Evolutionary conservation across 2,329 filamentous ascomycete genomes (phyloP).

Genomic region (Penicillium decumbens): DNA sequence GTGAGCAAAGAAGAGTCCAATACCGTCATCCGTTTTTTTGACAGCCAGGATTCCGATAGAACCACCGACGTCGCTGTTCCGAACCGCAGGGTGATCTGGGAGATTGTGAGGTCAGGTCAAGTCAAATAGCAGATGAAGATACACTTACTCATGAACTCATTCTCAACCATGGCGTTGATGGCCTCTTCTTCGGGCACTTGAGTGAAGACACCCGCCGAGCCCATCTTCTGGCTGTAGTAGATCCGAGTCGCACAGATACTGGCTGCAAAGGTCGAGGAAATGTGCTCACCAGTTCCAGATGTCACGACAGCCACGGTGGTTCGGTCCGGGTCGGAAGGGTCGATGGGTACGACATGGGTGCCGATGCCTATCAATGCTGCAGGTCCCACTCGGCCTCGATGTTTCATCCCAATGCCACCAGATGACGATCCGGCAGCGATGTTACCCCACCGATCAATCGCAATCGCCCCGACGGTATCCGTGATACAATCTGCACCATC

Average conservation of each 20-base stretch:
- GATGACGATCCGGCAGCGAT: conserved; percentile 96
- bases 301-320: conserved; percentile 77
- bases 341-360: conserved; percentile 76
- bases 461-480: conserved; percentile 94
- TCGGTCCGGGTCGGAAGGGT: conserved; percentile 63
- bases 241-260: conserved; percentile 80
- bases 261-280: conserved; percentile 91
- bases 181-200: conserved; percentile 71
- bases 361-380: conserved; percentile 90
- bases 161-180: conserved; percentile 69
- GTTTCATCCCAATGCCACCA: conserved; percentile 97
- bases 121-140: not conserved
- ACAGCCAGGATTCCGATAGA: conserved; percentile 88
- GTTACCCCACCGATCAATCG: conserved; percentile 75
- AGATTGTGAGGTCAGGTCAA: not conserved
- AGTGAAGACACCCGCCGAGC: conserved; percentile 58
- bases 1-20: conserved; percentile 88
- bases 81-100: conserved; percentile 71
- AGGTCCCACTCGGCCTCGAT: conserved; percentile 82
- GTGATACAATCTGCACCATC: conserved; percentile 61
- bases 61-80: conserved; percentile 70
- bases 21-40: conserved; percentile 72
- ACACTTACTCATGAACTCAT: conserved; percentile 76
- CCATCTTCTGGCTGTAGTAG: conserved; percentile 63
- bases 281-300: conserved; percentile 94